These are phyloP conservation scores for Penicillium steckii DNA, from an alignment of 495 filamentous ascomycete species.

Conservation along the genomic window DNA sequence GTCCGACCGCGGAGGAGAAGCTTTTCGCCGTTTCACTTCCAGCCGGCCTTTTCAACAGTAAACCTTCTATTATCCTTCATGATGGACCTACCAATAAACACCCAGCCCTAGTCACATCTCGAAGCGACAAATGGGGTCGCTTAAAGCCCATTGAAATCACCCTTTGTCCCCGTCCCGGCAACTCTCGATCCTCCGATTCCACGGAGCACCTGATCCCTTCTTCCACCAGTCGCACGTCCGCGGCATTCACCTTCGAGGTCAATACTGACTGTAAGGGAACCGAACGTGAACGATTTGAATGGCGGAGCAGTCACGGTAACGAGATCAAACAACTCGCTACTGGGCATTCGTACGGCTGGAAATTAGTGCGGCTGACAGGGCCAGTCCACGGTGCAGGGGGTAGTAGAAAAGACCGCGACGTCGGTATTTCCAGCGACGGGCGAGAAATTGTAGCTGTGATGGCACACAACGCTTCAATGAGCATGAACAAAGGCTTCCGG, in stretches of 20 bases:
- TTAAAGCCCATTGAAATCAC: neutral
- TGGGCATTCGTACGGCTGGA: conserved; percentile 11
- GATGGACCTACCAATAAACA: neutral
- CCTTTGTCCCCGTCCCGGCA: neutral
- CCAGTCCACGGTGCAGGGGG: neutral
- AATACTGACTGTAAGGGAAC: conserved; percentile 1
- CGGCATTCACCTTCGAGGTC: conserved; percentile 7
- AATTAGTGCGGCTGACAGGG: conserved; percentile 11
- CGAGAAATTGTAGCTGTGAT: conserved; percentile 19
- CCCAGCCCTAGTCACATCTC: neutral
- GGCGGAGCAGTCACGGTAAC: conserved; percentile 13
- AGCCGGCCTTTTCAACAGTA: neutral
- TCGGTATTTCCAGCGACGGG: conserved; percentile 13
- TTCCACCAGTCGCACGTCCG: neutral
- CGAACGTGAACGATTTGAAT: conserved; percentile 10
- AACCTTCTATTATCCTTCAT: conserved; percentile 1
- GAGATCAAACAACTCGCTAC: conserved; percentile 13
- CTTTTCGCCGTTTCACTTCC: conserved; percentile 4
- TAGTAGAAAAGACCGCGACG: conserved; percentile 11
- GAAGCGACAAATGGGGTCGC: conserved; percentile 4
- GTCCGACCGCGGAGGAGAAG: conserved; percentile 16
- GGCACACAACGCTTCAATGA: conserved; percentile 15
- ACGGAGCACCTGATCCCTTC: neutral
- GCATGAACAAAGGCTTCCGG: conserved; percentile 13
- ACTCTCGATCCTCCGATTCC: neutral